Base-by-base conservation (phyloP, 1,284 basidiomycete genomes). In the Tetrapyrgos nigripes region DNA sequence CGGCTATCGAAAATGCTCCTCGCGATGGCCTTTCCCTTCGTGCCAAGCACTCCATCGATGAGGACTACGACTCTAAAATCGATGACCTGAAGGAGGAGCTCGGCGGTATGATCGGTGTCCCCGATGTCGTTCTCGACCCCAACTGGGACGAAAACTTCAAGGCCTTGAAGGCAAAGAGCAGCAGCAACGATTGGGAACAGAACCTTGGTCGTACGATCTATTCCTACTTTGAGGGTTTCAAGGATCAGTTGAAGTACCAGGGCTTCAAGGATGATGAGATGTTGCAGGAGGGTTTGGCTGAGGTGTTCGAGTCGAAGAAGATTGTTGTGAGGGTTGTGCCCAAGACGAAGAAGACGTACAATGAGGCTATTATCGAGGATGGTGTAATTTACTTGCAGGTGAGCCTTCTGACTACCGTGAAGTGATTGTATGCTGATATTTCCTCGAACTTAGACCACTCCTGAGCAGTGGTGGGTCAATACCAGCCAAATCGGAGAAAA, bases 221-320 rank as follows among this genome's bases (percentile, higher is more conserved):
- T 33, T 45, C 33, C 9, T 63, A 65, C 55, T 64, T 64, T 54
- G 64, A 71, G 24, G 72, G 72, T 4, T 49, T 76, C 31, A 69
- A 70, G 60, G 52, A 57, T 33, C 68, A 74, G 55, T 54, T 76
- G 31, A 62, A 65, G 23, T 49, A 47, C 10, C 68, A 75, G 53
- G 74, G 71, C 10, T 76, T 77, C 63, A 68, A 70, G 48, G 68
- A 65, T 8, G 75, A 76, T 48, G 71, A 74, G 1, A 70, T 78
- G 71, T 59, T 77, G 26, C 75, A 75, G 54, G 75, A 78, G 65
- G 73, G 75, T 17, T 66, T 78, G 44, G 65, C 63, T 17, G 74
- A 78, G 52, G 64, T 59, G 4, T 57, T 74, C 24, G 45, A 65
- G 3, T 66, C 70, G 31, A 76, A 74, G 62, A 75, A 69, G 2